A percentile compares a stretch with the other conserved stretches of the same genome.
These are phyloP conservation scores for Pilasporangium apinafurcum DNA, from an alignment of 352 stramenopile species.

Conservation along the genomic window DNA sequence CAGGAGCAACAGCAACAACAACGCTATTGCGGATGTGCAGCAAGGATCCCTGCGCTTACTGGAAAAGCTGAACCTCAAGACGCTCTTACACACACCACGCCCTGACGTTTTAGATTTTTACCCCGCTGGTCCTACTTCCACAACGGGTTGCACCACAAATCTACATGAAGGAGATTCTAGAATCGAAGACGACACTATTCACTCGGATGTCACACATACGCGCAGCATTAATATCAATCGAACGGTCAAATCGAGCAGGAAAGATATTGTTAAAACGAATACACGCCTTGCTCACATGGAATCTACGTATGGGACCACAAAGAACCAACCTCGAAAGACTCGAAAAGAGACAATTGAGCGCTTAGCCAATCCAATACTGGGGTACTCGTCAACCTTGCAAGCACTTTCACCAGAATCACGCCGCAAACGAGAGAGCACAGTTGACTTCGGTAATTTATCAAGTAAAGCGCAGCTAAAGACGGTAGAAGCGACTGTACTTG, in stretches of 20 bases:
- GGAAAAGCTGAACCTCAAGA: slow-evolving; percentile 55
- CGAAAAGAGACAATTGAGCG: slow-evolving; percentile 54
- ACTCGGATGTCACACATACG: too few relatives aligned
- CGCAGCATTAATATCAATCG: too few relatives aligned
- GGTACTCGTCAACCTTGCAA: slow-evolving; percentile 55
- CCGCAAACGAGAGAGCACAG: slow-evolving; percentile 27
- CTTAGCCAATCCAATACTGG: slow-evolving; percentile 64
- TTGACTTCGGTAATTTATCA: background rate
- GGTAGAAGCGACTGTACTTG: slow-evolving; percentile 1
- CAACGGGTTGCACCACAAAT: background rate
- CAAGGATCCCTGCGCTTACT: slow-evolving; percentile 49
- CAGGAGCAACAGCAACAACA: slow-evolving; percentile 5
- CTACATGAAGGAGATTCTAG: background rate
- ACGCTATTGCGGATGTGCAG: slow-evolving; percentile 14
- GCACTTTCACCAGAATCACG: slow-evolving; percentile 50
- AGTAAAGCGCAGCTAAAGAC: slow-evolving; percentile 1
- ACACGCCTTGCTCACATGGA: slow-evolving; percentile 52
- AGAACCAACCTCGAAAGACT: slow-evolving; percentile 29
- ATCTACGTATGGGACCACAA: slow-evolving; percentile 52
- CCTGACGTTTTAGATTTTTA: slow-evolving; percentile 49
- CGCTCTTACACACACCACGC: slow-evolving; percentile 47
- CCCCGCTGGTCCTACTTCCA: background rate
- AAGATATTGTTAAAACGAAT: background rate
- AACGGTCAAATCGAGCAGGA: background rate
- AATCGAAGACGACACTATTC: background rate